Evolutionary conservation across 1,284 basidiomycete genomes (phyloP), one percentile per base, ranked within the genome.

Genomic region (Trichosporon faecale): DNA sequence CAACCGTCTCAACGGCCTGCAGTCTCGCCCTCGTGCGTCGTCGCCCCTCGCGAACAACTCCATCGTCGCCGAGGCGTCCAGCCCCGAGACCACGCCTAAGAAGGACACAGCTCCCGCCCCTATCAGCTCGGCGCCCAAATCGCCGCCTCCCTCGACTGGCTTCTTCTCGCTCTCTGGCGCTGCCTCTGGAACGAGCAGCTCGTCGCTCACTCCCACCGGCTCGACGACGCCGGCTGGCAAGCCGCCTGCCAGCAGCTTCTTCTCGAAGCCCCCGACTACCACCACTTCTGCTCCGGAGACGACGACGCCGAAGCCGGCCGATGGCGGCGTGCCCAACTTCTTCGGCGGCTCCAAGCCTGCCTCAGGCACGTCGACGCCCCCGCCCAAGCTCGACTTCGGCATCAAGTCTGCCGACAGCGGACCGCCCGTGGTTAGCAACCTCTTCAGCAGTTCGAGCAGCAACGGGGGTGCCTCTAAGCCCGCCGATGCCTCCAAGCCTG

Each of bases 11-110:
- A 69, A 67, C 37, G 70, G 74, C 8, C 60, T 75, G 44, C 74
- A 74, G 5, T 77, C 73, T 3, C 75, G 79, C 1, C 81, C 80
- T 3, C 71, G 81, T 63, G 78, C 81, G 11, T 80, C 79, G 3
- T 83, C 81, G 3, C 81, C 81, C 8, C 75, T 83, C 1, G 81
- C 81, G 5, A 70, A 66, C 18, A 76, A 72, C 27, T 78, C 77
- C 0, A 77, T 81, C 35, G 72, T 76, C 18, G 79, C 81, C 27
- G 70, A 74, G 57, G 79, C 79, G 21, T 61, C 57, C 7, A 61
- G 57, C 57, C 57, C 57, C 57, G 57, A 61, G 27, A 61, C 57
- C 16, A 23, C 61, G 63, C 7, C 65, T 21, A 63, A 66, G 66
- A 60, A 66, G 61, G 44, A 61, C 61, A n/a, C 55, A 66, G 9